phyloP scores from a whole-genome alignment of 2,329 filamentous ascomycete genomes.

The Coleophoma cylindrospora region DNA sequence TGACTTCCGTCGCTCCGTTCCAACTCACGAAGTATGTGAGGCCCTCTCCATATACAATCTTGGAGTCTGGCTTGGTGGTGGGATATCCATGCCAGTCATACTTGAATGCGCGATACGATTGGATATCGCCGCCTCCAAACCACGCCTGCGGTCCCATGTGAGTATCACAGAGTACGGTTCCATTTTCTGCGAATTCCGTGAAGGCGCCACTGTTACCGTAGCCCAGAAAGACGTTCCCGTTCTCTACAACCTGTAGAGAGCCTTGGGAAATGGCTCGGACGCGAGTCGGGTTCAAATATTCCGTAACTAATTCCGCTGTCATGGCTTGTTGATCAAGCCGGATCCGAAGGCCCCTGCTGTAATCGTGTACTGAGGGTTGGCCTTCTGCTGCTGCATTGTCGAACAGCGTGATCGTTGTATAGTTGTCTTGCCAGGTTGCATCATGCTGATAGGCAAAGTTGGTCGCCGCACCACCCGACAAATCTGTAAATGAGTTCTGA shows the following conservation, averaged over 20 bases:
- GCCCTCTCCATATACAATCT: constrained; percentile 21
- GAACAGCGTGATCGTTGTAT: constrained; percentile 4
- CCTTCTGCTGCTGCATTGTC: constrained; percentile 4
- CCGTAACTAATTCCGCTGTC: constrained; percentile 4
- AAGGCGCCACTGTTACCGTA: constrained; percentile 6
- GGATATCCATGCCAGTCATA: constrained; percentile 29
- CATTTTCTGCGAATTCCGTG: constrained; percentile 14
- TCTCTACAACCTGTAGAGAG: constrained; percentile 6
- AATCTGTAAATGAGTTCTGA: constrained; percentile 32
- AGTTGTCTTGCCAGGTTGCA: constrained; percentile 27
- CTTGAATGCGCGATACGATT: constrained; percentile 31
- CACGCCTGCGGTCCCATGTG: constrained; percentile 26
- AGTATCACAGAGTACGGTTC: constrained; percentile 28
- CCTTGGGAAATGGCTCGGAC: constrained; percentile 10
- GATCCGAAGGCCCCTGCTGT: not conserved
- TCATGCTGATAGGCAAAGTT: constrained; percentile 44
- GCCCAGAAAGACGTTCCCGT: constrained; percentile 8
- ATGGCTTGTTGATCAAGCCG: constrained; percentile 2
- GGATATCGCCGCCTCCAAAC: constrained; percentile 18
- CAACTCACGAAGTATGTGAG: constrained; percentile 42
- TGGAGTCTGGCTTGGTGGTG: constrained; percentile 26
- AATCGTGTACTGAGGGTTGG: not conserved
- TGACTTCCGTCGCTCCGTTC: constrained; percentile 43
- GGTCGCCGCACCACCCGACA: constrained; percentile 29
- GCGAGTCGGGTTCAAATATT: constrained; percentile 1